Base-by-base conservation (phyloP, 768 basidiomycete genomes). In the Lepiota subincarnata region DNA sequence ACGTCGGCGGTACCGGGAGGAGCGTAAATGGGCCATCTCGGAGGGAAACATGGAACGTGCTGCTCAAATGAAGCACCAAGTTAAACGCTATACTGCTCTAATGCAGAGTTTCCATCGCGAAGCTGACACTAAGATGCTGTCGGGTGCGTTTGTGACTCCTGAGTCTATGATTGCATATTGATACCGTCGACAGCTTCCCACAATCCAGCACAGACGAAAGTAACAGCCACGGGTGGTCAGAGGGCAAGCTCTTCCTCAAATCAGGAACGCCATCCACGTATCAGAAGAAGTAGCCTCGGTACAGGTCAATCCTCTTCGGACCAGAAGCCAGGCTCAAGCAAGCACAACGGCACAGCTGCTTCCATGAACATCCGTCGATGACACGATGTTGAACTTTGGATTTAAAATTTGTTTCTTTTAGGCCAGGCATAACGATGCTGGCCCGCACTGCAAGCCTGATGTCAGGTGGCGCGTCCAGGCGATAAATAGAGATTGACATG, bases 11-110 rank as follows among this genome's bases (percentile, higher is more conserved):
- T 88, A 83, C 71, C 88, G 84, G 72, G 91, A 93, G 68, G 91
- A 93, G 68, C 78, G 82, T 59, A 89, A 91, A 65, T 93, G 91
- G 91, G 91, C 91, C 0, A 64, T 85, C 36, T 86, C 87, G 16
- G 83, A 87, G 64, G 89, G 89, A 0, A 90, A 93, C 63, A 56
- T 72, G 40, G 83, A 87, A 7, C 80, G 89, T 42, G 89, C 89
- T 26, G 73, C 77, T 22, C 84, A 93, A 71, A 82, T 92, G 76
- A 83, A 83, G 61, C 90, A 87, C 84, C 87, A 90, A 66, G 86
- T 90, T 55, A 86, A 87, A 71, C 79, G 84, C 16, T 92, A 89
- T 68, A 82, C 86, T 31, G 81, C 84, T 24, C 71, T 92, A 51
- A 88, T 86, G 79, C 83, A 89, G 68, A 87, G 86, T 56, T 92